phyloP scores from a whole-genome alignment of 768 basidiomycete genomes.

The Russula olivacea region DNA sequence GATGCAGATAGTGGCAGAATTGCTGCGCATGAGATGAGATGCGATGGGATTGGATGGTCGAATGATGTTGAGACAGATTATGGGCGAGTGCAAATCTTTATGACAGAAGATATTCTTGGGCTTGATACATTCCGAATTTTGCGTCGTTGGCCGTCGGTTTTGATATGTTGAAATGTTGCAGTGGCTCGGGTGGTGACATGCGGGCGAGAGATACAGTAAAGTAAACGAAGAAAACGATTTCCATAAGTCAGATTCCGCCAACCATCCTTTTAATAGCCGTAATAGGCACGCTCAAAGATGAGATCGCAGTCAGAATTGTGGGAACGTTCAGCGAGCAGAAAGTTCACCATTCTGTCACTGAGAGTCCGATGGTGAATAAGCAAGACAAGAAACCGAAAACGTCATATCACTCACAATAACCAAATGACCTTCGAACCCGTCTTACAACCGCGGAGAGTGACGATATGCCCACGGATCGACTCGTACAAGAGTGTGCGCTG shows the following conservation, averaged over 20 bases:
- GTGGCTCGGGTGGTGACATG: conserved; percentile 9
- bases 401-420: conserved; percentile 55
- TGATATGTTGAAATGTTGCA: conserved; percentile 22
- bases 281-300: conserved; percentile 51
- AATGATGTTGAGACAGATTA: conserved; percentile 19
- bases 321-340: conserved; percentile 7
- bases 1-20: conserved; percentile 22
- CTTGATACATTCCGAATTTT: conserved; percentile 23
- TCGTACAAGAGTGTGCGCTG: conserved; percentile 78
- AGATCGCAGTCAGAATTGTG: conserved; percentile 20
- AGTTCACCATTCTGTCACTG: conserved; percentile 53
- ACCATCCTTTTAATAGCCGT: conserved; percentile 34
- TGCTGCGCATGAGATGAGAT: conserved; percentile 21
- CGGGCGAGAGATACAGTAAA: conserved; percentile 16
- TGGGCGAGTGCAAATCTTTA: conserved; percentile 13
- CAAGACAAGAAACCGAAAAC: not conserved
- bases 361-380: conserved; percentile 1
- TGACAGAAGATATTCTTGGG: conserved; percentile 19
- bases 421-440: conserved; percentile 90
- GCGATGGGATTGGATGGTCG: conserved; percentile 17
- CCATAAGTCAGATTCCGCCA: conserved; percentile 12
- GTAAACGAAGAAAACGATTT: conserved; percentile 21
- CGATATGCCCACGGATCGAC: conserved; percentile 81
- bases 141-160: conserved; percentile 3
- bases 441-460: conserved; percentile 85